Evolutionary conservation across 2,329 filamentous ascomycete genomes (phyloP).

Genomic region (Phaeosphaeria sp.): DNA sequence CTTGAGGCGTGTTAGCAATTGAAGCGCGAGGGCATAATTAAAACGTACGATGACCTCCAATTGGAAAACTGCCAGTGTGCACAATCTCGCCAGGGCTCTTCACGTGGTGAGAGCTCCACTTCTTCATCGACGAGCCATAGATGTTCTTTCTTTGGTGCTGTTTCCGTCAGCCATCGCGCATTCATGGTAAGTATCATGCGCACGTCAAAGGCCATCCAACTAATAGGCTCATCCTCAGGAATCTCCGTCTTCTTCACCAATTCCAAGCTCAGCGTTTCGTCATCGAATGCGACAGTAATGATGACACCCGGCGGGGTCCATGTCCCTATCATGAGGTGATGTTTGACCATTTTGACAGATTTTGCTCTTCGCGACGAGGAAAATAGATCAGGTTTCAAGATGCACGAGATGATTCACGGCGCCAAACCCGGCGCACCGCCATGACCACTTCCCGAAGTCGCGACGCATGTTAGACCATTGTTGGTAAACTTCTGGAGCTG

Average conservation of each 20-base stretch:
- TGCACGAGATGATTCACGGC: not conserved
- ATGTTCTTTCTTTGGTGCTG: slow-evolving; percentile 83
- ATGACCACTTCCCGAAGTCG: slow-evolving; percentile 4
- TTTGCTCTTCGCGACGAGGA: not conserved
- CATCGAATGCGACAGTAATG: slow-evolving; percentile 88
- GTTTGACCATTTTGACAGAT: slow-evolving; percentile 66
- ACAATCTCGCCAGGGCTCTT: slow-evolving; percentile 77
- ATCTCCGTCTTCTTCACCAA: slow-evolving; percentile 83
- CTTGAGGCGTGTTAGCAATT: slow-evolving; percentile 51
- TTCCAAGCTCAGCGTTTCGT: slow-evolving; percentile 75
- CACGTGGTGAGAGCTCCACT: slow-evolving; percentile 84
- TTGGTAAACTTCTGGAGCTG: slow-evolving; percentile 23
- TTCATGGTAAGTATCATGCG: slow-evolving; percentile 38
- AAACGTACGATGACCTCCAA: slow-evolving; percentile 75
- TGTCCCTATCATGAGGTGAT: slow-evolving; percentile 90
- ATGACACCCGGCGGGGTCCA: slow-evolving; percentile 91
- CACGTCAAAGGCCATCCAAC: slow-evolving; percentile 92
- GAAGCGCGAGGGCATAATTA: not conserved
- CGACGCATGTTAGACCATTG: slow-evolving; percentile 16
- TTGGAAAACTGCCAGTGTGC: slow-evolving; percentile 74
- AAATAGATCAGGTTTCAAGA: not conserved
- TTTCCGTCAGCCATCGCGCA: slow-evolving; percentile 20
- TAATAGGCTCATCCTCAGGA: slow-evolving; percentile 83
- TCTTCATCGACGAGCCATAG: slow-evolving; percentile 92
- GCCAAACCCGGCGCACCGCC: slow-evolving; percentile 1